Percentiles rank a stretch among this genome's conserved stretches.
Evolutionary conservation across 768 basidiomycete species (phyloP).

Genomic region (Mycena epipterygia): DNA sequence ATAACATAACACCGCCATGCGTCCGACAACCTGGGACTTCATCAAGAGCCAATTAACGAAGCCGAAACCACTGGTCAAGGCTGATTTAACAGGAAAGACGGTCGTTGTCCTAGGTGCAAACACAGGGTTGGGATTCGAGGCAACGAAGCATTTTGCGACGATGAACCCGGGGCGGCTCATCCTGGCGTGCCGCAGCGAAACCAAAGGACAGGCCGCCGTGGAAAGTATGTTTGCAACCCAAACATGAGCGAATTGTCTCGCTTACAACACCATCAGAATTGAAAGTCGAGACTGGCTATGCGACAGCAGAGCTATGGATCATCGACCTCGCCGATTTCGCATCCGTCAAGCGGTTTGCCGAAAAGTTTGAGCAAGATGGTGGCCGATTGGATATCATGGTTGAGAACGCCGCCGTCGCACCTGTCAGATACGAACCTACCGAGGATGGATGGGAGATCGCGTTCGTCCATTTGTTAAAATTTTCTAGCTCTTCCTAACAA

Average conservation of each 20-base stretch:
- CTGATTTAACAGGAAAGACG: slow-evolving; percentile 4
- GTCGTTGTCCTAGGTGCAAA: slow-evolving; percentile 6
- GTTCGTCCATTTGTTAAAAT: background rate
- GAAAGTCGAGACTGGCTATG: slow-evolving; percentile 36
- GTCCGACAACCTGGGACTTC: too few relatives aligned
- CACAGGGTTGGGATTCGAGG: slow-evolving; percentile 3
- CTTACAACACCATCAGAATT: slow-evolving; percentile 35
- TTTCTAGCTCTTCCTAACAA: background rate
- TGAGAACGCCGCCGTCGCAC: slow-evolving; percentile 8
- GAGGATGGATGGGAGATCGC: slow-evolving; percentile 4
- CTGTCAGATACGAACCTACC: background rate
- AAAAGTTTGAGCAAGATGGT: background rate
- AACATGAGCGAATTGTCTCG: background rate
- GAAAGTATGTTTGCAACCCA: background rate
- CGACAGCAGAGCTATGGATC: slow-evolving; percentile 43
- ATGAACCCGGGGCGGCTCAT: too few relatives aligned
- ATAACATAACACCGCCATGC: too few relatives aligned
- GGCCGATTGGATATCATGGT: slow-evolving; percentile 25
- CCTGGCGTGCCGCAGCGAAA: slow-evolving; percentile 2
- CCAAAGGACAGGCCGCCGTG: background rate
- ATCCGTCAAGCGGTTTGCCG: slow-evolving; percentile 40
- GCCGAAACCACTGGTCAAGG: background rate
- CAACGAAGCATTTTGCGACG: too few relatives aligned
- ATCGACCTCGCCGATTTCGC: slow-evolving; percentile 46
- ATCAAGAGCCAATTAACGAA: too few relatives aligned